Percentiles rank a stretch among this genome's conserved stretches.
Conservation (phyloP, 2,329 filamentous ascomycete genomes). For the Cytospora paraplurivora region DNA sequence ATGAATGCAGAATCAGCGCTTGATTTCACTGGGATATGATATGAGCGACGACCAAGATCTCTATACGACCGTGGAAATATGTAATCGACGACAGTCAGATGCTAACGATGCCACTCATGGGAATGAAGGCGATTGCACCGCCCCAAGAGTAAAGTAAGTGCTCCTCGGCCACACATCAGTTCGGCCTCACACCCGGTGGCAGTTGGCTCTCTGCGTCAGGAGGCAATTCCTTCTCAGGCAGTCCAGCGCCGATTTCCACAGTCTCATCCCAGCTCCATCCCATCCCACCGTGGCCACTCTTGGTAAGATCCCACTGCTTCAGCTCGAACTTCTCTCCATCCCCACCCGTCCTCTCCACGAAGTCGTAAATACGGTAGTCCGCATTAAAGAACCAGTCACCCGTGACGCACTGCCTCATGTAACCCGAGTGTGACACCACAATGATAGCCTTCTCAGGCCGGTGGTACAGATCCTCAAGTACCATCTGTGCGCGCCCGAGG, state of each 20-base stretch:
- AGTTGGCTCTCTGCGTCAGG: constrained; percentile 19
- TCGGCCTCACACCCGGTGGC: constrained; percentile 21
- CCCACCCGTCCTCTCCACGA: constrained; percentile 37
- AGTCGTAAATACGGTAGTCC: constrained; percentile 66
- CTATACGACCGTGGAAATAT: too few species aligned
- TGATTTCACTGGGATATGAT: too few species aligned
- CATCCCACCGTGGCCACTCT: constrained; percentile 51
- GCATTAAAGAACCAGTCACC: constrained; percentile 61
- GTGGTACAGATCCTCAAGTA: constrained; percentile 51
- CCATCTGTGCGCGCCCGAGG: constrained; percentile 54
- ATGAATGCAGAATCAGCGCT: too few species aligned
- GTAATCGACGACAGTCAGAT: too few species aligned
- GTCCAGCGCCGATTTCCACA: constrained; percentile 36
- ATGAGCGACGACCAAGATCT: too few species aligned
- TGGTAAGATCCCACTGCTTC: constrained; percentile 52
- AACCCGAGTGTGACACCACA: constrained; percentile 67
- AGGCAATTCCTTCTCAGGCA: constrained; percentile 33
- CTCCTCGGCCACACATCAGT: constrained; percentile 2
- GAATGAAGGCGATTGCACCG: background rate
- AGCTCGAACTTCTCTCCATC: constrained; percentile 40
- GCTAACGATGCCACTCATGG: background rate
- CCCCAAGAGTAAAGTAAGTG: background rate
- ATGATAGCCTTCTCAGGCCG: constrained; percentile 63
- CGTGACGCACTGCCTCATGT: constrained; percentile 59
- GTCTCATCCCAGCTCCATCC: constrained; percentile 48